These are phyloP conservation scores for Quercus alba DNA, from an alignment of 306 rosid species.

Conservation along the genomic window DNA sequence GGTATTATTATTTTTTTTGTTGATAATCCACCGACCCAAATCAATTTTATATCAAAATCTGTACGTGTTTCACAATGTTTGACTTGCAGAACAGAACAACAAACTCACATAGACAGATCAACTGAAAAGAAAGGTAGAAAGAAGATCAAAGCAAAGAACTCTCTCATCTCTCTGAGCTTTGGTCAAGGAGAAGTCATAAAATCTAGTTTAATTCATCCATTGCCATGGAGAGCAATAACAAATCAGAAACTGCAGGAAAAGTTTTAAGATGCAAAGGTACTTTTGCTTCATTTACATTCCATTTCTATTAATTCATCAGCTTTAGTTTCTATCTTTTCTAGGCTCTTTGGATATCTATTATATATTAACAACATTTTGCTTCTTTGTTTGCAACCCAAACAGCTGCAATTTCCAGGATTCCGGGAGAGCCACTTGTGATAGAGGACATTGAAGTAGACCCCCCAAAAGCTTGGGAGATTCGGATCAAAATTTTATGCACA, in stretches of 20 bases:
- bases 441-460: constrained; percentile 65
- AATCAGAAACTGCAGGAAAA: constrained; percentile 22
- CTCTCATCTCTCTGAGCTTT: background rate
- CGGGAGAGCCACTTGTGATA: constrained; percentile 48
- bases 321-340: no score
- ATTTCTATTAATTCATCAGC: background rate
- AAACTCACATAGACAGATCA: background rate
- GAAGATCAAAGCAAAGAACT: background rate
- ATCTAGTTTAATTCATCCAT: background rate
- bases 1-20: accelerated
- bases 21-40: no score
- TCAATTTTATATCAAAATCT: no score
- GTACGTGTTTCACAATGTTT: no score
- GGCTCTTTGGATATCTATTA: background rate
- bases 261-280: constrained; percentile 54
- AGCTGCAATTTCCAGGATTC: constrained; percentile 58
- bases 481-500: constrained; percentile 53
- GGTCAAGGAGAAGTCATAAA: background rate
- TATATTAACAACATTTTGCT: background rate
- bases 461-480: constrained; percentile 54
- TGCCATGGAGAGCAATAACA: constrained; percentile 22
- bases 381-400: constrained; percentile 13
- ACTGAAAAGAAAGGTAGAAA: background rate
- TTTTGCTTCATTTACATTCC: no score
- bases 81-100: no score